Conservation (phyloP, 148 eudicot genomes). For the Chenopodium quinoa region DNA sequence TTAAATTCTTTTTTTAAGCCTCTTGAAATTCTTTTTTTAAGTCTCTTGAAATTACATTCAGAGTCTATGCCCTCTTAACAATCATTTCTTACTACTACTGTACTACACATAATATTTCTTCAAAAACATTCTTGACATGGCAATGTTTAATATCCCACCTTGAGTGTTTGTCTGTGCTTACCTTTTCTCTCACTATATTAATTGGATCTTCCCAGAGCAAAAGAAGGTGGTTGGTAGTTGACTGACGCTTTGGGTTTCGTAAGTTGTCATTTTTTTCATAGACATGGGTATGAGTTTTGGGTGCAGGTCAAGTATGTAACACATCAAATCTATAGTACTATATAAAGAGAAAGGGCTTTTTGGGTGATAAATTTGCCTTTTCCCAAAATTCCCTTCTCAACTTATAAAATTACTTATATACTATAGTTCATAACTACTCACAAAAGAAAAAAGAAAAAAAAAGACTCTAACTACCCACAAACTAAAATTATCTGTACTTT, state of each 20-base stretch:
- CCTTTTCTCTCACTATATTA: neutral
- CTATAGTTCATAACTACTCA: too few relatives aligned
- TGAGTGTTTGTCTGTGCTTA: neutral
- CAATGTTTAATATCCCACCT: too few relatives aligned
- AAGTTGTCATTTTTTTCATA: neutral
- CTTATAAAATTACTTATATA: too few relatives aligned
- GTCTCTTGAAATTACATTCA: neutral
- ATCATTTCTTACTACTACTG: neutral
- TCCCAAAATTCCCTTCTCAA: too few relatives aligned
- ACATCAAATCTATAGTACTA: too few relatives aligned
- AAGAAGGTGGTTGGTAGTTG: neutral
- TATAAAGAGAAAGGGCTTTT: too few relatives aligned
- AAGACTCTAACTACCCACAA: too few relatives aligned
- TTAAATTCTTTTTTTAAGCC: neutral
- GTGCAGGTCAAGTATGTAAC: too few relatives aligned
- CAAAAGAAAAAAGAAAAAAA: too few relatives aligned
- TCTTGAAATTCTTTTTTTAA: neutral
- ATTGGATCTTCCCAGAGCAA: neutral
- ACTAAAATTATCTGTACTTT: too few relatives aligned
- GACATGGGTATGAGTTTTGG: neutral
- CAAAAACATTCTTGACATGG: neutral
- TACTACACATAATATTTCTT: too few relatives aligned
- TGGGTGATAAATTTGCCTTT: too few relatives aligned
- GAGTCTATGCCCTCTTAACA: neutral
- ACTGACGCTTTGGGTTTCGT: neutral